A percentile compares a stretch with the other conserved stretches of the same genome.
phyloP scores from a whole-genome alignment of 2,329 filamentous ascomycete species.

The Paecilomyces fulvus region DNA sequence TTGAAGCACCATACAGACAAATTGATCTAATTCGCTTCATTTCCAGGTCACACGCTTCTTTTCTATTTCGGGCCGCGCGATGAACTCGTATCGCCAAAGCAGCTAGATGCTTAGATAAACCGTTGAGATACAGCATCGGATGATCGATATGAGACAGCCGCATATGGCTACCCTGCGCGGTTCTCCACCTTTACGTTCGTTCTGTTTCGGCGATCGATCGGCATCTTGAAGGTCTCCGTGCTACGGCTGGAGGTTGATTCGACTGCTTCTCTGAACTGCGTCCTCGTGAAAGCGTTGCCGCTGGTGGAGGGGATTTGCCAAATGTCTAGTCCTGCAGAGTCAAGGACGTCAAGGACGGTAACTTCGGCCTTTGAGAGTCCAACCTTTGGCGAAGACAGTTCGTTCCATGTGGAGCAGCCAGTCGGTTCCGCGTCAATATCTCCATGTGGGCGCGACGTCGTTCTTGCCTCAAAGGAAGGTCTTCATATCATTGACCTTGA shows the following conservation, averaged over 20 bases:
- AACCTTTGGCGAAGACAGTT: conserved; percentile 77
- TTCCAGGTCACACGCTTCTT: neutral
- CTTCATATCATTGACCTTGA: conserved; percentile 89
- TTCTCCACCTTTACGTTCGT: neutral
- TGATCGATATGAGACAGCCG: neutral
- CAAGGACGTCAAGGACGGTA: conserved; percentile 30
- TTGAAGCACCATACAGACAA: neutral
- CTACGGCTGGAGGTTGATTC: no score
- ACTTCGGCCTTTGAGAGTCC: conserved; percentile 68
- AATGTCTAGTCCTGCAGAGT: conserved; percentile 28
- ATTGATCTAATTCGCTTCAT: neutral
- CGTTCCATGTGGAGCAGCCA: conserved; percentile 68
- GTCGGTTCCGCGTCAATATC: conserved; percentile 91
- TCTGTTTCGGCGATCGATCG: neutral
- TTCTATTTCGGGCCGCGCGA: neutral
- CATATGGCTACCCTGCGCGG: neutral
- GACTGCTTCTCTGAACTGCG: neutral
- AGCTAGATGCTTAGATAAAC: neutral
- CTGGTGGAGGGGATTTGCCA: conserved; percentile 1
- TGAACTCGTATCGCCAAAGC: neutral
- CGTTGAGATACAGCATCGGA: neutral
- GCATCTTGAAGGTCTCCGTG: neutral
- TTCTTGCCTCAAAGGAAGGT: conserved; percentile 81
- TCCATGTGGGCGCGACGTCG: conserved; percentile 81
- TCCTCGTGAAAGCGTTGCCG: neutral